Percentiles rank a stretch among this genome's conserved stretches.
Conservation (phyloP, 1,284 basidiomycete species). For the Takashimella koratensis region DNA sequence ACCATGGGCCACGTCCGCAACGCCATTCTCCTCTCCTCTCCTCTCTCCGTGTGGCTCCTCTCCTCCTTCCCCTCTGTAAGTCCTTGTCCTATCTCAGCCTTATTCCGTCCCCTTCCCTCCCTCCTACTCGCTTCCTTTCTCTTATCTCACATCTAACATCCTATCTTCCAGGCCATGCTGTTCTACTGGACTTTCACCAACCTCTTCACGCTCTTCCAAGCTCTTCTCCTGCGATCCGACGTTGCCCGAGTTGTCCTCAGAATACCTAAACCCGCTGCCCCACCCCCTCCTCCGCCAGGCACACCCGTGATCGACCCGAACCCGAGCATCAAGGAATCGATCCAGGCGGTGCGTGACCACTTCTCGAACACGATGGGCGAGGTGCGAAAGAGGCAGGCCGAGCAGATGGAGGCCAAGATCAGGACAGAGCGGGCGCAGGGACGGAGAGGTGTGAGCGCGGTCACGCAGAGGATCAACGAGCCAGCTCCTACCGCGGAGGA, state of each 20-base stretch:
- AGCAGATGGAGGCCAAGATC: not conserved
- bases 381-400: not conserved
- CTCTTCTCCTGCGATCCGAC: slow-evolving; percentile 43
- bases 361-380: not conserved
- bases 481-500: not conserved
- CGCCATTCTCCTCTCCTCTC: slow-evolving; percentile 60
- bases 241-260: slow-evolving; percentile 36
- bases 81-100: slow-evolving; percentile 1
- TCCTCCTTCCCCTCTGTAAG: slow-evolving; percentile 52
- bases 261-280: slow-evolving; percentile 30
- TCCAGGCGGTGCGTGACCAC: slow-evolving; percentile 1
- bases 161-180: slow-evolving; percentile 49
- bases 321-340: slow-evolving; percentile 13
- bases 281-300: slow-evolving; percentile 21
- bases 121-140: not conserved
- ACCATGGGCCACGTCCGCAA: slow-evolving; percentile 69
- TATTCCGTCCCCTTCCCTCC: not conserved
- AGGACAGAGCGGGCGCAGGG: not conserved
- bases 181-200: slow-evolving; percentile 58
- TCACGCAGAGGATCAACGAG: not conserved
- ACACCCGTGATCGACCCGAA: slow-evolving; percentile 13
- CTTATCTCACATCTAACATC: not conserved
- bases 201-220: slow-evolving; percentile 54
- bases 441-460: not conserved
- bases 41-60: slow-evolving; percentile 63